Base-by-base conservation (phyloP, 805 yeast species). In the Wickerhamiella domercqiae region DNA sequence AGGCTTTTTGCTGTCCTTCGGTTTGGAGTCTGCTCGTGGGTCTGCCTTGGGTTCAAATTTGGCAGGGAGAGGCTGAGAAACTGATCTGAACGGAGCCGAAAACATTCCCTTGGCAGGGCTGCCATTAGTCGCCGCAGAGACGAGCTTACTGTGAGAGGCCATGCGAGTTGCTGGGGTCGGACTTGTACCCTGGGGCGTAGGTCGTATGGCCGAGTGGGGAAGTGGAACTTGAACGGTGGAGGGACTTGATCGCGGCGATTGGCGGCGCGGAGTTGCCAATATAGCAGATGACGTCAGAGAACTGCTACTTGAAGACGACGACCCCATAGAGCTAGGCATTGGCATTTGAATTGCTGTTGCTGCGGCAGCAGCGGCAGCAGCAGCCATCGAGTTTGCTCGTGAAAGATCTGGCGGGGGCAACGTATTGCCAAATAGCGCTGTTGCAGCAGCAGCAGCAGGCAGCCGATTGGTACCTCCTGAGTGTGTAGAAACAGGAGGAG, bases 51-150 rank as follows among this genome's bases (percentile, higher is more conserved):
- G 9, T n/a, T 29, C 32, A 7, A 7, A 13, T 29, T 29, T 29
- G 17, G 32, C 16, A 11, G 36, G 25, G 11, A 19, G 17, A 4
- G 40, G 32, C 40, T 29, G 16, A 29, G 32, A 20, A 6, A 21
- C 28, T 17, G 35, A n/a, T 22, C 21, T n/a, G 7, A 5, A 21
- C 33, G 11, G 33, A n/a, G 11, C 36, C 1, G 41, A 28, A 26
- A 49, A 54, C 32, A 52, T 41, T 3, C 58, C 58, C 45, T 51
- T 50, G 20, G 58, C 58, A 2, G 58, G 58, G 22, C 53, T 44
- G 21, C 47, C 41, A 31, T 49, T 54, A 22, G 51, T 49, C 3
- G 58, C 56, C 14, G 38, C 51, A n/a, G 54, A 41, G 6, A 54
- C 56, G 7, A 53, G 48, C 29, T 45, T 47, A 4, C 55, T 41